phyloP scores from a whole-genome alignment of 805 yeast species.

The Debaryomyces prosopidis region DNA sequence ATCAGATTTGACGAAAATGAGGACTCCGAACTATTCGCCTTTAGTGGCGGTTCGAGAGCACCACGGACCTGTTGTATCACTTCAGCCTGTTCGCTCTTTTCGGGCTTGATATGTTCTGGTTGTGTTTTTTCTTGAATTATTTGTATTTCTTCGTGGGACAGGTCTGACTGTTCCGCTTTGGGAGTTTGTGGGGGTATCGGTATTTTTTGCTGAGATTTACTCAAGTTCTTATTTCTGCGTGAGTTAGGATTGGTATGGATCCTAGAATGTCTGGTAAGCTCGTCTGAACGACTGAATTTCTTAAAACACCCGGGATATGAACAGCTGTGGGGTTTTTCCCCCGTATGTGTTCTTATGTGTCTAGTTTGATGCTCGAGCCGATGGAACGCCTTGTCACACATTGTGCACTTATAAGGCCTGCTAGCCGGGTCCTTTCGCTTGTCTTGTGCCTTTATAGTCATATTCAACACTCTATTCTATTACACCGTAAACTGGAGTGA shows the following conservation, averaged over 20 bases:
- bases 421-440: slow-evolving; percentile 25
- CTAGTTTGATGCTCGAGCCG: slow-evolving; percentile 77
- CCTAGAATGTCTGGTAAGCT: slow-evolving; percentile 69
- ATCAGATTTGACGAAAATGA: background rate
- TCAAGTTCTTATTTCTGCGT: slow-evolving; percentile 52
- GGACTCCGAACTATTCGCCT: background rate
- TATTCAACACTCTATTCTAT: background rate
- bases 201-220: slow-evolving; percentile 8
- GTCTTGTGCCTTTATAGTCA: slow-evolving; percentile 7
- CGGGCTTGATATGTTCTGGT: background rate
- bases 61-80: background rate
- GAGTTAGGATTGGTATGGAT: slow-evolving; percentile 74
- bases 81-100: background rate
- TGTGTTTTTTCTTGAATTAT: background rate
- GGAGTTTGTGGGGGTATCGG: background rate
- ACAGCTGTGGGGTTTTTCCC: slow-evolving; percentile 80
- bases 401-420: slow-evolving; percentile 71
- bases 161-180: background rate
- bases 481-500: background rate
- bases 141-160: background rate
- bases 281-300: slow-evolving; percentile 70
- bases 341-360: slow-evolving; percentile 78
- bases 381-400: slow-evolving; percentile 74
- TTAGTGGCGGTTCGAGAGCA: background rate
- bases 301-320: slow-evolving; percentile 70